Conservation (phyloP, 2,329 filamentous ascomycete genomes). For the Plectosphaerella cucumerina region DNA sequence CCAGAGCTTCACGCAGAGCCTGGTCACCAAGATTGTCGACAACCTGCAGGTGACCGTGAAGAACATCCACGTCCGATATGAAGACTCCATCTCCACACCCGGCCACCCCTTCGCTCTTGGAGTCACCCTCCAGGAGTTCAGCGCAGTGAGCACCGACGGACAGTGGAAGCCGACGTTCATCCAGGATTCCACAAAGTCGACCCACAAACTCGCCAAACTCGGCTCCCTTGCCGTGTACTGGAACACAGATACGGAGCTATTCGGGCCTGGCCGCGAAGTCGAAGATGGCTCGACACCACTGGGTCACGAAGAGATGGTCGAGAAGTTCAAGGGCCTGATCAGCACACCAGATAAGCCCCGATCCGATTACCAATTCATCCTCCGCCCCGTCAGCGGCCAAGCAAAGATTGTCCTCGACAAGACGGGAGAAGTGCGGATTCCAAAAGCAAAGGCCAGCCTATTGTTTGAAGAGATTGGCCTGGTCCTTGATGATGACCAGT, state of each 20-base stretch:
- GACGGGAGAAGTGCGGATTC: constrained; percentile 70
- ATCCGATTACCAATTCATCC: constrained; percentile 78
- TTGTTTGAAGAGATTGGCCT: constrained; percentile 97
- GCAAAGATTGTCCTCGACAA: constrained; percentile 96
- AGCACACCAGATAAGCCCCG: constrained; percentile 59
- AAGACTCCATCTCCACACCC: constrained; percentile 92
- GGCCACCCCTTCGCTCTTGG: constrained; percentile 94
- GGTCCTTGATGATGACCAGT: constrained; percentile 96
- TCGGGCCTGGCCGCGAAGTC: constrained; percentile 77
- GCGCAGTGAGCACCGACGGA: constrained; percentile 90
- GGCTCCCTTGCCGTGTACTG: constrained; percentile 92
- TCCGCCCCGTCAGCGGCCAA: constrained; percentile 92
- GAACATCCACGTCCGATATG: constrained; percentile 97
- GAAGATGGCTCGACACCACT: constrained; percentile 53
- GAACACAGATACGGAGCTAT: constrained; percentile 87
- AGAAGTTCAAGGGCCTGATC: constrained; percentile 75
- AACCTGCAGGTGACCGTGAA: constrained; percentile 97
- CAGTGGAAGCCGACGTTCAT: constrained; percentile 97
- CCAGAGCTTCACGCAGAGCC: constrained; percentile 93
- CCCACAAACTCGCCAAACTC: constrained; percentile 90
- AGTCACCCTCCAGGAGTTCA: constrained; percentile 91
- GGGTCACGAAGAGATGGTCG: constrained; percentile 71
- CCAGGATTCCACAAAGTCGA: constrained; percentile 75
- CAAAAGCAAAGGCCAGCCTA: constrained; percentile 85
- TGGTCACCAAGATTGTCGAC: constrained; percentile 95